Percentiles rank a stretch among this genome's conserved stretches.
These are phyloP conservation scores for Lactarius hatsudake DNA, from an alignment of 768 basidiomycete species.

Conservation along the genomic window DNA sequence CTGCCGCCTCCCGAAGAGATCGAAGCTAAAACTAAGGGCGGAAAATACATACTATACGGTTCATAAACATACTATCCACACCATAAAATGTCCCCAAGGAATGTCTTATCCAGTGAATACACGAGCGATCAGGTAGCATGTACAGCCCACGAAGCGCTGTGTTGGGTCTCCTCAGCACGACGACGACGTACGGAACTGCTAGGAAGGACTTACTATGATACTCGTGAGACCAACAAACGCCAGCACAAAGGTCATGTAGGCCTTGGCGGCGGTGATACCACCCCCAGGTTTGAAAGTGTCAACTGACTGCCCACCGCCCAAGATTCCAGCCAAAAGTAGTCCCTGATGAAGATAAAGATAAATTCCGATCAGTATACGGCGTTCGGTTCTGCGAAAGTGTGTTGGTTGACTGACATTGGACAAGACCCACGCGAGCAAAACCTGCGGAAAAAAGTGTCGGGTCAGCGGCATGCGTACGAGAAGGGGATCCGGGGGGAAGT, in stretches of 20 bases:
- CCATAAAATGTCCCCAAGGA: not conserved
- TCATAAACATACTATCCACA: slow-evolving; percentile 8
- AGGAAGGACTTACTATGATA: slow-evolving; percentile 43
- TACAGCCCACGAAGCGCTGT: slow-evolving; percentile 59
- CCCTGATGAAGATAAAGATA: slow-evolving; percentile 46
- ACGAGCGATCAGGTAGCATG: slow-evolving; percentile 49
- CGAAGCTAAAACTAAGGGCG: not conserved
- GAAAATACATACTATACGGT: not conserved
- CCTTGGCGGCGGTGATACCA: slow-evolving; percentile 57
- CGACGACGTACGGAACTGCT: not conserved
- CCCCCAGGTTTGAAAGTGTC: slow-evolving; percentile 55
- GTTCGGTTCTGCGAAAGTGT: slow-evolving; percentile 1
- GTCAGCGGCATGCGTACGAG: not conserved
- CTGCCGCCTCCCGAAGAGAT: not conserved
- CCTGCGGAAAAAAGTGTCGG: slow-evolving; percentile 35
- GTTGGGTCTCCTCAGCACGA: slow-evolving; percentile 24
- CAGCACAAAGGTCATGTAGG: slow-evolving; percentile 77
- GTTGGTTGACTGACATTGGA: slow-evolving; percentile 58
- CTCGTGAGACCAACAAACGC: slow-evolving; percentile 80
- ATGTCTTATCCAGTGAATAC: slow-evolving; percentile 48
- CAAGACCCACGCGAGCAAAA: slow-evolving; percentile 77
- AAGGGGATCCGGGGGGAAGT: not conserved
- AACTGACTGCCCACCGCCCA: slow-evolving; percentile 57
- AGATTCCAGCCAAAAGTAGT: slow-evolving; percentile 63
- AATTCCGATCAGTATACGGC: not conserved